phyloP scores from a whole-genome alignment of 2,329 filamentous ascomycete species.

The Penicillium sp. region DNA sequence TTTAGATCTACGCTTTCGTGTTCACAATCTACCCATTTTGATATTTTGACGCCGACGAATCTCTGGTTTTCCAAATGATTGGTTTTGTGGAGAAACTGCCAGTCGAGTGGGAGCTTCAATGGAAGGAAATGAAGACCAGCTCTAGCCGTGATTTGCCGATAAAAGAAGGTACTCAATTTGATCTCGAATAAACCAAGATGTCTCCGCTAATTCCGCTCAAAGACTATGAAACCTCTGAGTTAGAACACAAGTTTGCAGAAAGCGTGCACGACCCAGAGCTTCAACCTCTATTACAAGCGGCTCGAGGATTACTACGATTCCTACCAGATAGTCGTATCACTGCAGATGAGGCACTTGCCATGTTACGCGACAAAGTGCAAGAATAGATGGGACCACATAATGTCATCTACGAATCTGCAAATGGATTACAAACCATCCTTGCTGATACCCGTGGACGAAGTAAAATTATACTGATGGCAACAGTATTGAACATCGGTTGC shows the following conservation, averaged over 20 bases:
- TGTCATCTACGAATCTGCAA: background rate
- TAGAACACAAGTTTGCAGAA: conserved; percentile 15
- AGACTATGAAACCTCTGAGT: conserved; percentile 4
- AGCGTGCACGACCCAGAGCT: conserved; percentile 9
- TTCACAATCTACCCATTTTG: conserved; percentile 16
- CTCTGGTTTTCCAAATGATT: conserved; percentile 20
- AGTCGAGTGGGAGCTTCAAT: conserved; percentile 18
- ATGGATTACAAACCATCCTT: background rate
- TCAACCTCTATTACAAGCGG: conserved; percentile 11
- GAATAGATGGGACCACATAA: background rate
- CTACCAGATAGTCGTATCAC: conserved; percentile 3
- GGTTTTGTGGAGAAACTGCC: conserved; percentile 18
- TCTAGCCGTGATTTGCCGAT: conserved; percentile 3
- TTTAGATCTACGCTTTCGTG: conserved; percentile 21
- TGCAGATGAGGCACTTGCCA: conserved; percentile 12
- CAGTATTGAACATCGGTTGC: background rate
- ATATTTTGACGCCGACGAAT: conserved; percentile 16
- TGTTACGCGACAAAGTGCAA: background rate
- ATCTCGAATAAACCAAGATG: background rate
- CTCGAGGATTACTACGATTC: conserved; percentile 19
- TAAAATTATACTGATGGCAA: background rate
- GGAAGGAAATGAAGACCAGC: conserved; percentile 10
- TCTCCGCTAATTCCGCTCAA: conserved; percentile 4
- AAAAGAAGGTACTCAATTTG: background rate
- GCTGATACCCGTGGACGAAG: background rate